phyloP scores from a whole-genome alignment of 1,284 basidiomycete species.

The Psilocybe mexicana region DNA sequence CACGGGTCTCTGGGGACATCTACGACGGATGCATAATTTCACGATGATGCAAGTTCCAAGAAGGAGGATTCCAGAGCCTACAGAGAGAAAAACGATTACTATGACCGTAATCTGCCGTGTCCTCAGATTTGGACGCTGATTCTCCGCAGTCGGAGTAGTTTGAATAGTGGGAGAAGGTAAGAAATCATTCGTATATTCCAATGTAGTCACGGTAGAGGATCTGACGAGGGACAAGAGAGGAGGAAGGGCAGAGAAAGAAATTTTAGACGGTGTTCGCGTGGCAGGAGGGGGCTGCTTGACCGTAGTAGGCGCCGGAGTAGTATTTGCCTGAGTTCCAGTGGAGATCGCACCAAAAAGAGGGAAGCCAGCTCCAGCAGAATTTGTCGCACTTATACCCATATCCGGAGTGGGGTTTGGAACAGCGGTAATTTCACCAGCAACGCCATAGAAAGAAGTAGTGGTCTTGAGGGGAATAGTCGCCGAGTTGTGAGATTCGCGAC shows the following conservation, averaged over 20 bases:
- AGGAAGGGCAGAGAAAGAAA: slow-evolving; percentile 24
- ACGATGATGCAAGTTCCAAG: slow-evolving; percentile 53
- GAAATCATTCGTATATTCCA: slow-evolving; percentile 10
- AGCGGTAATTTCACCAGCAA: slow-evolving; percentile 36
- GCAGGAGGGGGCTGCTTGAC: slow-evolving; percentile 4
- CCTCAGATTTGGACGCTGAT: slow-evolving; percentile 15
- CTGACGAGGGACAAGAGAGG: slow-evolving; percentile 20
- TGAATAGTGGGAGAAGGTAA: slow-evolving; percentile 14
- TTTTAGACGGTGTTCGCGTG: neutral
- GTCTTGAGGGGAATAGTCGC: slow-evolving; percentile 10
- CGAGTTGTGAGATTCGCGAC: slow-evolving; percentile 11
- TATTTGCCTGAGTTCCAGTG: slow-evolving; percentile 13
- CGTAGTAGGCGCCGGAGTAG: slow-evolving; percentile 18
- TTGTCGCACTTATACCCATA: slow-evolving; percentile 35
- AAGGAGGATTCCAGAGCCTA: slow-evolving; percentile 58
- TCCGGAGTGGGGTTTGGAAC: slow-evolving; percentile 61
- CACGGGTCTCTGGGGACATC: slow-evolving; percentile 50
- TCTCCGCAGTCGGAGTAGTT: slow-evolving; percentile 7
- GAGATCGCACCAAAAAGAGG: slow-evolving; percentile 21
- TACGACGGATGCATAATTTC: slow-evolving; percentile 49
- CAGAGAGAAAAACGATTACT: slow-evolving; percentile 55
- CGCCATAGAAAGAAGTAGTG: slow-evolving; percentile 7
- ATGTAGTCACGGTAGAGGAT: slow-evolving; percentile 13
- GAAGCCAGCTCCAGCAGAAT: slow-evolving; percentile 23
- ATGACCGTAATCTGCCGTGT: slow-evolving; percentile 37